Conservation (phyloP, 2,329 filamentous ascomycete species). For the Triangularia verruculosa region DNA sequence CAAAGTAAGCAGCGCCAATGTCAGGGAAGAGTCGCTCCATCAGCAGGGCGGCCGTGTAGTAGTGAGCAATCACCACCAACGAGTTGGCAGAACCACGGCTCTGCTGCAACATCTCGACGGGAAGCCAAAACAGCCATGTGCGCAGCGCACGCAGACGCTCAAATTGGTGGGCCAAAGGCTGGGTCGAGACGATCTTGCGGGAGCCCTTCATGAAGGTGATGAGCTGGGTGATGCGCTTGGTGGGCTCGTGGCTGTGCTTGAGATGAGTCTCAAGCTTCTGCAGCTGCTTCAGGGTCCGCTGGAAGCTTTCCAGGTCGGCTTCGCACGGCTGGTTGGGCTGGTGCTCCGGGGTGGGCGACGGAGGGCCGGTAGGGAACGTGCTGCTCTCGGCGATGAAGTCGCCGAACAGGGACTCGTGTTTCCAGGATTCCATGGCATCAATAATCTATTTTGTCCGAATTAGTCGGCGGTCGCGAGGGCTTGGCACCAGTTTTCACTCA, state of each 20-base stretch:
- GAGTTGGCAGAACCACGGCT: conserved; percentile 73
- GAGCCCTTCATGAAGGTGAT: conserved; percentile 70
- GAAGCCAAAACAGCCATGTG: conserved; percentile 95
- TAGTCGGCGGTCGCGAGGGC: conserved; percentile 16
- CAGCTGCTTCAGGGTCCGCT: conserved; percentile 64
- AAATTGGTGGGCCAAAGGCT: conserved; percentile 80
- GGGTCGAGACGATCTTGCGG: conserved; percentile 65
- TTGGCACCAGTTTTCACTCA: conserved; percentile 45
- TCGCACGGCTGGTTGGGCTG: conserved; percentile 62
- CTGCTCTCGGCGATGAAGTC: conserved; percentile 79
- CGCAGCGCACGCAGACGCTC: conserved; percentile 83
- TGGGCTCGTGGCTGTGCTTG: conserved; percentile 66
- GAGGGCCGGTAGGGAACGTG: conserved; percentile 66
- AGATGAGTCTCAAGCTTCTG: conserved; percentile 66
- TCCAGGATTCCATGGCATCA: conserved; percentile 87
- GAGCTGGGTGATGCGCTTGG: conserved; percentile 65
- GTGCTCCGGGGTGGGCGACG: conserved; percentile 59
- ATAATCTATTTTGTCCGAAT: conserved; percentile 59
- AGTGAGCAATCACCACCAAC: conserved; percentile 81
- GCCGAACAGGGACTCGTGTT: conserved; percentile 81
- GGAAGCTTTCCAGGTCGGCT: conserved; percentile 67
- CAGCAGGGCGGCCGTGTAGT: conserved; percentile 83
- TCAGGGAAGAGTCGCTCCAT: conserved; percentile 91
- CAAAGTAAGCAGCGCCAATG: conserved; percentile 85
- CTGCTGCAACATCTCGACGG: conserved; percentile 76